Conservation (phyloP, 2,329 filamentous ascomycete species). For the Aureobasidium sp. region DNA sequence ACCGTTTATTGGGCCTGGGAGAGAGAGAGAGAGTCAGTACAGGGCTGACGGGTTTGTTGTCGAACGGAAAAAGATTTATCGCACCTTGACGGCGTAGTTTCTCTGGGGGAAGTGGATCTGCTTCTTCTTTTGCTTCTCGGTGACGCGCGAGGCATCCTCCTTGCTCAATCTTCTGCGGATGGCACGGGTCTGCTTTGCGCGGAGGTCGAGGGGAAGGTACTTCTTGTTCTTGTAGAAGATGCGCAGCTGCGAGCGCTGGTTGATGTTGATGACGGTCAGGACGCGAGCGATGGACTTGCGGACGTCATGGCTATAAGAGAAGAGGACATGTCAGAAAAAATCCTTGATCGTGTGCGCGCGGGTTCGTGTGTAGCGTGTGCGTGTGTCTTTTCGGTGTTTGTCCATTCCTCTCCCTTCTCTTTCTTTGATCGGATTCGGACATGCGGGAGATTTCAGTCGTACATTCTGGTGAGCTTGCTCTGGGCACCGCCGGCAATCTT, state of each 20-base stretch:
- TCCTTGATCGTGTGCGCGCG: slow-evolving; percentile 9
- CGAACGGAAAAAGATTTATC: neutral
- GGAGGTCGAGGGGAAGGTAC: slow-evolving; percentile 96
- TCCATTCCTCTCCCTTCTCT: slow-evolving; percentile 6
- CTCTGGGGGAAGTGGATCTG: slow-evolving; percentile 93
- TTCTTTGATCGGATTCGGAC: slow-evolving; percentile 4
- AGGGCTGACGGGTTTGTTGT: neutral
- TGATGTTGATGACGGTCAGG: slow-evolving; percentile 99
- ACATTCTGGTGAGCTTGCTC: slow-evolving; percentile 98
- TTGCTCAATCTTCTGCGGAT: slow-evolving; percentile 92
- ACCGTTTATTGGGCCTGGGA: slow-evolving; percentile 14
- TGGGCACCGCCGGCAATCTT: slow-evolving; percentile 91
- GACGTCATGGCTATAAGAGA: slow-evolving; percentile 73
- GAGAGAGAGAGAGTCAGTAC: neutral
- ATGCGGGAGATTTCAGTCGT: slow-evolving; percentile 38
- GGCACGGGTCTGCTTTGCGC: slow-evolving; percentile 95
- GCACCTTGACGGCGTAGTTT: slow-evolving; percentile 97
- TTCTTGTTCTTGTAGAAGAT: slow-evolving; percentile 99
- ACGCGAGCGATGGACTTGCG: slow-evolving; percentile 99
- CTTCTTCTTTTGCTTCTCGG: slow-evolving; percentile 97
- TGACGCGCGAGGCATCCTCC: slow-evolving; percentile 75
- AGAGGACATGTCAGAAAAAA: slow-evolving; percentile 8
- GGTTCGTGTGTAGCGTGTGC: slow-evolving; percentile 1
- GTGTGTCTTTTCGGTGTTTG: slow-evolving; percentile 6
- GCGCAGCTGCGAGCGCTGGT: slow-evolving; percentile 95